phyloP scores from a whole-genome alignment of 2,329 filamentous ascomycete species.

The Magnaporthiopsis rhizophila region DNA sequence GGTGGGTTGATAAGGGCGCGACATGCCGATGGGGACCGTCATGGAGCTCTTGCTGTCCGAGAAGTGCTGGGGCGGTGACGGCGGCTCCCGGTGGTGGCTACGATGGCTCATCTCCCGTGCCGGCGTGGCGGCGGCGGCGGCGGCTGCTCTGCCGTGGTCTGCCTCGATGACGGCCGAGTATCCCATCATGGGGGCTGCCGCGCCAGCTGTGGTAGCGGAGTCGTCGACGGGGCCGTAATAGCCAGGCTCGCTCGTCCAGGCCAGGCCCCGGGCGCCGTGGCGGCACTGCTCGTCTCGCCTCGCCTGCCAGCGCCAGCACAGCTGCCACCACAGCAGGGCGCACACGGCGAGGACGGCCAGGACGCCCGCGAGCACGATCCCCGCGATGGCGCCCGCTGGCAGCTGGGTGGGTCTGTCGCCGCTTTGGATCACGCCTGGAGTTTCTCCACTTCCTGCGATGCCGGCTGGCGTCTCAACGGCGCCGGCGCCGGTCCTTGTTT shows the following conservation, averaged over 20 bases:
- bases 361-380: conserved; percentile 20
- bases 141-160: too few species aligned
- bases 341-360: conserved; percentile 18
- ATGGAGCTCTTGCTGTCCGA: not conserved
- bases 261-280: not conserved
- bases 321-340: conserved; percentile 11
- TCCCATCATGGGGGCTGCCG: not conserved
- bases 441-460: not conserved
- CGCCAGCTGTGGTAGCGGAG: too few species aligned
- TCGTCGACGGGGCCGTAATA: not conserved
- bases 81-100: not conserved
- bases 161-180: not conserved
- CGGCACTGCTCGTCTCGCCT: too few species aligned
- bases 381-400: conserved; percentile 24
- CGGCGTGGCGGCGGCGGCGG: too few species aligned
- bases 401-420: conserved; percentile 9
- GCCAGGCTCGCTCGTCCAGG: not conserved
- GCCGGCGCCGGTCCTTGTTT: not conserved
- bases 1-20: not conserved
- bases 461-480: not conserved
- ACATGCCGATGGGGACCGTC: not conserved
- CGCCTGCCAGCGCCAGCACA: not conserved
- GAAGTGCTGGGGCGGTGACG: not conserved
- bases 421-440: not conserved
- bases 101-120: not conserved